Evolutionary conservation across 768 basidiomycete genomes (phyloP).

Genomic region (Tricholoma sp.): DNA sequence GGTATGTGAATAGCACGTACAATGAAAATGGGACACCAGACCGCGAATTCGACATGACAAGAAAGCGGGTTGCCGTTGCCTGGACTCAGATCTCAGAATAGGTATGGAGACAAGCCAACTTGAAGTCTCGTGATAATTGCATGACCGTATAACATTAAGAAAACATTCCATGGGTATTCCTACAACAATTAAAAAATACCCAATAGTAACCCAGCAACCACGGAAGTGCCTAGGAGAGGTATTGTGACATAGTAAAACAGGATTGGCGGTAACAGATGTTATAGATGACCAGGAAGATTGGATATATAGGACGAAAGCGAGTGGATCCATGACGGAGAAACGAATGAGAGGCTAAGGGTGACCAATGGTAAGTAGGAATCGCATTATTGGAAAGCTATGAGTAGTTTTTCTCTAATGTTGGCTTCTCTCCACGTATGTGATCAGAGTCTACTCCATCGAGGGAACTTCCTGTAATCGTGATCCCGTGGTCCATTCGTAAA

Average conservation of each 20-base stretch:
- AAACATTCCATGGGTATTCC: background rate
- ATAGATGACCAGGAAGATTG: conserved; percentile 6
- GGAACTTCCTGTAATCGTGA: conserved; percentile 36
- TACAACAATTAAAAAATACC: background rate
- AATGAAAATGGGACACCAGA: conserved; percentile 24
- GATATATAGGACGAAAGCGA: conserved; percentile 9
- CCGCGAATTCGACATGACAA: conserved; percentile 10
- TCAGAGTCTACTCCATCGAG: conserved; percentile 36
- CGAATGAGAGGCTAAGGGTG: background rate
- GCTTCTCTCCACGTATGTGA: conserved; percentile 35
- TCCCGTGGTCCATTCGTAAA: conserved; percentile 38
- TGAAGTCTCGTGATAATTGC: background rate
- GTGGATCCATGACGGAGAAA: conserved; percentile 2
- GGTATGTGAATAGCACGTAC: conserved; percentile 12
- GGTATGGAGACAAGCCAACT: too few relatives aligned
- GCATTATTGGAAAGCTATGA: conserved; percentile 26
- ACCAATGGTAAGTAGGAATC: background rate
- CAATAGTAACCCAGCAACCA: background rate
- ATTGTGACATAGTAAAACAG: conserved; percentile 1
- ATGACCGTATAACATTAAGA: background rate
- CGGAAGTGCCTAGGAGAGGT: background rate
- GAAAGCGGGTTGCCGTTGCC: too few relatives aligned
- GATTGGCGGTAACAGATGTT: background rate
- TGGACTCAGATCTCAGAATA: too few relatives aligned
- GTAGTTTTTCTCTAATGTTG: conserved; percentile 45